Conservation (phyloP, 805 yeast genomes). For the Saccharomycopsis malanga region DNA sequence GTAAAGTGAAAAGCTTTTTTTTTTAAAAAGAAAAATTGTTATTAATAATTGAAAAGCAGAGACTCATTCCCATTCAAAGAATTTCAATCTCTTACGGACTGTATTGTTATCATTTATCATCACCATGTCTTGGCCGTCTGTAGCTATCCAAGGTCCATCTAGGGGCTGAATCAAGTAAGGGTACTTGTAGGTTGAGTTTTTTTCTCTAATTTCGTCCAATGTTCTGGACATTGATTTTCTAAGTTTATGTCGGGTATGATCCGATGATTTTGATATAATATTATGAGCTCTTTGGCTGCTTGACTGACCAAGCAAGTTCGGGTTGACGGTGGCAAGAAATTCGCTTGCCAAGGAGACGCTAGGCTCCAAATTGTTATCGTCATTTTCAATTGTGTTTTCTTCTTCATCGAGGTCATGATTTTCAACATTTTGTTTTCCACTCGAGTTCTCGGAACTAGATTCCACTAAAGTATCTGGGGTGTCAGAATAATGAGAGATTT, state of each 20-base stretch:
- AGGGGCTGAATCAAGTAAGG: slow-evolving; percentile 63
- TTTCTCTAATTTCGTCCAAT: slow-evolving; percentile 72
- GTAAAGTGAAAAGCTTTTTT: too few species aligned
- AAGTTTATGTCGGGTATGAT: slow-evolving; percentile 18
- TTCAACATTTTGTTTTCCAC: not conserved
- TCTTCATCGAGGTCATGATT: not conserved
- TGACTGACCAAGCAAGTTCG: slow-evolving; percentile 10
- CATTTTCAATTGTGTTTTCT: not conserved
- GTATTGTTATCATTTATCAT: slow-evolving; percentile 41
- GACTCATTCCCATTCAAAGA: slow-evolving; percentile 39
- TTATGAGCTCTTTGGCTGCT: not conserved
- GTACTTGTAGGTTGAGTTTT: slow-evolving; percentile 64
- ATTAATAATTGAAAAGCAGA: not conserved
- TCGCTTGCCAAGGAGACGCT: slow-evolving; percentile 12
- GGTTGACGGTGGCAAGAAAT: slow-evolving; percentile 17
- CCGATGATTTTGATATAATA: not conserved
- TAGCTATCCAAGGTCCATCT: slow-evolving; percentile 81
- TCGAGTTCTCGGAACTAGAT: slow-evolving; percentile 22
- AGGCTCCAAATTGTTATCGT: slow-evolving; percentile 1
- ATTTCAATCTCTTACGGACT: slow-evolving; percentile 29
- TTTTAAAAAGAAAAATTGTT: not conserved
- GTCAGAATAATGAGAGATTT: slow-evolving; percentile 13
- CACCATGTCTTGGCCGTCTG: slow-evolving; percentile 50
- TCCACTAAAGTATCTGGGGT: slow-evolving; percentile 6
- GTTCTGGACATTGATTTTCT: slow-evolving; percentile 35